A percentile compares a stretch with the other conserved stretches of the same genome.
Evolutionary conservation across 176 grass and related monocot genomes (phyloP).

Genomic region (Lolium rigidum): DNA sequence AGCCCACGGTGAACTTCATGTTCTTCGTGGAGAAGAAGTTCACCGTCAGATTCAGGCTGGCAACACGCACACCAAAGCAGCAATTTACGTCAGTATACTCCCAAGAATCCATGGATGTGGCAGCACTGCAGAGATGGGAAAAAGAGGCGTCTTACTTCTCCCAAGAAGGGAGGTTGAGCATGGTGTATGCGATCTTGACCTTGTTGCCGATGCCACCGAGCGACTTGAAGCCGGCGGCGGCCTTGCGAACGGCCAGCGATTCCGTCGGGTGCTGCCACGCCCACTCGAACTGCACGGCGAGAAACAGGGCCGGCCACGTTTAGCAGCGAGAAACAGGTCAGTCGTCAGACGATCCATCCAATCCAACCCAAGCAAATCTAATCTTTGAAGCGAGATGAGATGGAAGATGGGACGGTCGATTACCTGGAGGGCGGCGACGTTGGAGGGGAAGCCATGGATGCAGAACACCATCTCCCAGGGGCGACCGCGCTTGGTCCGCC

Average conservation of each 20-base stretch:
- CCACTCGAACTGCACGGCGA: slow-evolving; percentile 86
- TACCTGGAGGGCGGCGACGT: slow-evolving; percentile 89
- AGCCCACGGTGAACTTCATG: slow-evolving; percentile 65
- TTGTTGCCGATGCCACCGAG: slow-evolving; percentile 78
- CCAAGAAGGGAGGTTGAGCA: slow-evolving; percentile 91
- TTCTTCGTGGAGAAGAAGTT: slow-evolving; percentile 96
- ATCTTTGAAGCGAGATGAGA: neutral
- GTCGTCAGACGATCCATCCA: neutral
- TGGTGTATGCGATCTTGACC: slow-evolving; percentile 91
- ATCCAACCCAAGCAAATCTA: neutral
- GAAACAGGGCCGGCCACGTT: neutral
- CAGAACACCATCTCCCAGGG: slow-evolving; percentile 98
- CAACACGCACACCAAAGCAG: slow-evolving; percentile 25
- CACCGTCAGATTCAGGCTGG: slow-evolving; percentile 82
- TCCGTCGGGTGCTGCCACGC: slow-evolving; percentile 92
- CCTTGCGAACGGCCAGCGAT: slow-evolving; percentile 87
- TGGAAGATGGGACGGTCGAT: neutral
- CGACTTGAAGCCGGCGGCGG: slow-evolving; percentile 79
- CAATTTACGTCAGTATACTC: neutral
- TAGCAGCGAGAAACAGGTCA: neutral
- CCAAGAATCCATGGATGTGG: neutral
- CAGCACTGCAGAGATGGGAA: neutral
- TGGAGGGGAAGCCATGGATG: slow-evolving; percentile 89
- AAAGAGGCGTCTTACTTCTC: slow-evolving; percentile 54
- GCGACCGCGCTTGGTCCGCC: slow-evolving; percentile 66